Base-by-base conservation (phyloP, 306 rosid genomes). In the Rubus idaeus region DNA sequence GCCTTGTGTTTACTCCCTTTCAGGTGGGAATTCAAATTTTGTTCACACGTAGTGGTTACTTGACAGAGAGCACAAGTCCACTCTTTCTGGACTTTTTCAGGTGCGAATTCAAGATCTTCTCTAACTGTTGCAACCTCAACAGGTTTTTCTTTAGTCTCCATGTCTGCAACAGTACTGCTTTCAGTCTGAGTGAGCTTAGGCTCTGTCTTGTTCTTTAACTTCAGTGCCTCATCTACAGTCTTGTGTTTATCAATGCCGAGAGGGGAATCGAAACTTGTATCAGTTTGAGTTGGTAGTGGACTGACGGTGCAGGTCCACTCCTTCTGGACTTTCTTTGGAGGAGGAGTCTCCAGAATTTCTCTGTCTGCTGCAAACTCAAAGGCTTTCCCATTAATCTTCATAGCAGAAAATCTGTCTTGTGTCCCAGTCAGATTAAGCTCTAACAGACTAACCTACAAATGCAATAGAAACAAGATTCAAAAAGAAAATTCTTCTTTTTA, bases 51-150 rank as follows among this genome's bases (percentile, higher is more conserved):
- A 18, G 64, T 39, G 49, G 64, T 87, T 70, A 89, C 55, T 40
- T 74, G 79, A 77, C 88, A 87, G 23, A 87, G 62, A 49, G 83
- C 84, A 45, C 88, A 86, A 45, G 73, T 74, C 91, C 90, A 87
- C 78, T 78, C 81, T 76, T 84, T 87, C 71, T 77, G 88, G 35
- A 86, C 77, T 26, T 74, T 68, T 73, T 68, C 57, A n/a, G 81
- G 76, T 13, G 58, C 2, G 35, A 30, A 70, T 55, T 60, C 30
- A 18, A 76, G 70, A 78, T 71, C 3, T 77, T 82, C 87, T 44
- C 39, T 71, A 45, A 42, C 20, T 65, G 67, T 53, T 18, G 7
- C 58, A 40, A 40, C 81, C 21, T 75, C 65, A 58, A 14, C 55
- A 0, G 6, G 49, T 17, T 26, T 40, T 71, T 30, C 74, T 13